phyloP scores from a whole-genome alignment of 1,139 yeast genomes.

The Barnettozyma hawaiiensis region DNA sequence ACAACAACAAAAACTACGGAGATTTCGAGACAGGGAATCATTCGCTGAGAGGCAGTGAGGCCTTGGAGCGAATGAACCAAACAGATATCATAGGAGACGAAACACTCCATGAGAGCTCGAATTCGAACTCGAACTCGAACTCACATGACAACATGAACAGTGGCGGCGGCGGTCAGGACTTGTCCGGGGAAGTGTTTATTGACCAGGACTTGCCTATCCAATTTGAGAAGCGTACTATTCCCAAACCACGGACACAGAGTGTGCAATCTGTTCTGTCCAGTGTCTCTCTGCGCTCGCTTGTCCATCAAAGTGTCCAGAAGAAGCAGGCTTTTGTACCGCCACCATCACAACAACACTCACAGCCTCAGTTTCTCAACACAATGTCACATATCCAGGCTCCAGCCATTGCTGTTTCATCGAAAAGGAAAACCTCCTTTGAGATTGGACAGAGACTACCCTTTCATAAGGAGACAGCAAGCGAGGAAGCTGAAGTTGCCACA shows the following conservation, averaged over 20 bases:
- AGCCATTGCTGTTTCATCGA: constrained; percentile 25
- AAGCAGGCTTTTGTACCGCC: constrained; percentile 11
- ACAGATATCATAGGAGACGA: not conserved
- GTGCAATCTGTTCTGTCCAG: constrained; percentile 60
- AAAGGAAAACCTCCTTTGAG: constrained; percentile 26
- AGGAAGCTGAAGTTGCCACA: not conserved
- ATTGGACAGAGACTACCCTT: constrained; percentile 32
- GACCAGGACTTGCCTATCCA: constrained; percentile 22
- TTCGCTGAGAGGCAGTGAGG: not conserved
- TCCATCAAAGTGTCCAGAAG: constrained; percentile 6
- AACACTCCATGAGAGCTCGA: too few relatives aligned
- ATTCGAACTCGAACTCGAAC: too few relatives aligned
- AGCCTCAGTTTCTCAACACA: constrained; percentile 20
- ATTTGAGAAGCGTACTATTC: constrained; percentile 50
- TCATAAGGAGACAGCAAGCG: constrained; percentile 12
- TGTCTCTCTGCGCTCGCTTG: constrained; percentile 46
- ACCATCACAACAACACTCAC: constrained; percentile 12
- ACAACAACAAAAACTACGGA: not conserved
- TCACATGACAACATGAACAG: not conserved
- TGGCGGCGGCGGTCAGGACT: not conserved
- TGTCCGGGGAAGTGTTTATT: constrained; percentile 7
- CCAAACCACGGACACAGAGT: constrained; percentile 51
- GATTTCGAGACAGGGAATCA: not conserved
- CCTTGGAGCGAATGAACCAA: not conserved
- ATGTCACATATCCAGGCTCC: constrained; percentile 27